These are phyloP conservation scores for Alternaria viburni DNA, from an alignment of 2,329 filamentous ascomycete species.

Conservation along the genomic window DNA sequence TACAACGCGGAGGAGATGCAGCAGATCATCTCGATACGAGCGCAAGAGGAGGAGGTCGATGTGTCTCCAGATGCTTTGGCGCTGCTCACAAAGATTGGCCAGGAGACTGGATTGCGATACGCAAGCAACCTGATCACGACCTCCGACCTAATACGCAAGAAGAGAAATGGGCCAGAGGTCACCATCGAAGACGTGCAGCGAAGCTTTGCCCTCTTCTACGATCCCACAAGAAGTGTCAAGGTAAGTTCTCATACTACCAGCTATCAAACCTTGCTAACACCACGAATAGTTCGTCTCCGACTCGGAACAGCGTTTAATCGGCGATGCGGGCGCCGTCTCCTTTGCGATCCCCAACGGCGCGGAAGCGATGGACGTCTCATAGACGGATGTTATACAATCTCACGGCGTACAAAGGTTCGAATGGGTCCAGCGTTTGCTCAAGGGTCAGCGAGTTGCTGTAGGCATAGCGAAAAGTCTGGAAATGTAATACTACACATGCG, in stretches of 20 bases:
- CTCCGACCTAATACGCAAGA: conserved; percentile 83
- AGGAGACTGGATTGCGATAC: conserved; percentile 90
- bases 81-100: conserved; percentile 91
- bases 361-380: conserved; percentile 74
- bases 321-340: conserved; percentile 80
- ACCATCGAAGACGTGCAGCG: conserved; percentile 87
- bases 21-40: conserved; percentile 90
- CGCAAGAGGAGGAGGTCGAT: conserved; percentile 95
- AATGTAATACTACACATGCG: conserved; percentile 2
- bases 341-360: conserved; percentile 63
- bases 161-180: conserved; percentile 84
- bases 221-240: conserved; percentile 83
- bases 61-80: conserved; percentile 87
- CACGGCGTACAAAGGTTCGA: conserved; percentile 31
- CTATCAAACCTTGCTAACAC: conserved; percentile 20
- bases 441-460: background rate
- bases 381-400: conserved; percentile 17
- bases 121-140: conserved; percentile 98
- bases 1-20: conserved; percentile 86
- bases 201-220: conserved; percentile 93
- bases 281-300: conserved; percentile 74
- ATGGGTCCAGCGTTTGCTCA: conserved; percentile 28
- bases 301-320: conserved; percentile 91
- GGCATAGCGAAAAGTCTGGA: conserved; percentile 7
- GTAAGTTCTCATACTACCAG: conserved; percentile 25